Evolutionary conservation across 139 green algal genomes (phyloP).

Genomic region (Eudorina sp.): DNA sequence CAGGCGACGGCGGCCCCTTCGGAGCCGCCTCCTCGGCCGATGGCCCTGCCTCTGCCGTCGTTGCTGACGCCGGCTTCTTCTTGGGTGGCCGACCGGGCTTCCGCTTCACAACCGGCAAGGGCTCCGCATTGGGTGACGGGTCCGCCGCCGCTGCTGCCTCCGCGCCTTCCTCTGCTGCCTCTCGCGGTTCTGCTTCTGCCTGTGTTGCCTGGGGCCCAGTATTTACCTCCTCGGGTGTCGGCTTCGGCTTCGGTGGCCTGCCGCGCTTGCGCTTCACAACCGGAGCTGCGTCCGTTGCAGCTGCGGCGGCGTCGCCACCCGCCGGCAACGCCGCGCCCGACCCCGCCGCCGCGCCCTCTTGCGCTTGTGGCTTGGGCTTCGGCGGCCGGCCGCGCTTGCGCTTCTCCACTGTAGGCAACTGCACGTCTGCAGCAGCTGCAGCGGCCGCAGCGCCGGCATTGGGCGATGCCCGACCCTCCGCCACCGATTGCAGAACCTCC

Average conservation of each 20-base stretch:
- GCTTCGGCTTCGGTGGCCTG: constrained; percentile 5
- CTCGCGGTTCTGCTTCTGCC: not conserved
- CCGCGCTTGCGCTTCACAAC: not conserved
- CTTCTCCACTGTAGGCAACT: not conserved
- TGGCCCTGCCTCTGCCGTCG: no score
- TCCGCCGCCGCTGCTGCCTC: not conserved
- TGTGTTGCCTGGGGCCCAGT: no score
- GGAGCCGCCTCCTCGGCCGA: no score
- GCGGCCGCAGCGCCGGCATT: not conserved
- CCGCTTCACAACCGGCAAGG: not conserved
- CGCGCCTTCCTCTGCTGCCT: not conserved
- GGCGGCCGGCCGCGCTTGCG: not conserved
- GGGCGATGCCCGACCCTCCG: no score
- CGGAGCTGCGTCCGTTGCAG: not conserved
- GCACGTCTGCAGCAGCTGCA: not conserved
- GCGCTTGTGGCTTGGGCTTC: not conserved
- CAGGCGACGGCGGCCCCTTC: no score
- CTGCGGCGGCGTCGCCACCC: not conserved
- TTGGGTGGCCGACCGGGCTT: not conserved
- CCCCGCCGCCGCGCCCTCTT: not conserved
- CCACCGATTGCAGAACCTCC: no score
- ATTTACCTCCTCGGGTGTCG: no score
- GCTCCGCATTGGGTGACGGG: no score
- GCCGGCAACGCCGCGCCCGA: not conserved
- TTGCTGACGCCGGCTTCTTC: no score